Evolutionary conservation across 2,329 filamentous ascomycete genomes (phyloP), one percentile per base, ranked within the genome.

Genomic region (Teratosphaeria nubilosa): DNA sequence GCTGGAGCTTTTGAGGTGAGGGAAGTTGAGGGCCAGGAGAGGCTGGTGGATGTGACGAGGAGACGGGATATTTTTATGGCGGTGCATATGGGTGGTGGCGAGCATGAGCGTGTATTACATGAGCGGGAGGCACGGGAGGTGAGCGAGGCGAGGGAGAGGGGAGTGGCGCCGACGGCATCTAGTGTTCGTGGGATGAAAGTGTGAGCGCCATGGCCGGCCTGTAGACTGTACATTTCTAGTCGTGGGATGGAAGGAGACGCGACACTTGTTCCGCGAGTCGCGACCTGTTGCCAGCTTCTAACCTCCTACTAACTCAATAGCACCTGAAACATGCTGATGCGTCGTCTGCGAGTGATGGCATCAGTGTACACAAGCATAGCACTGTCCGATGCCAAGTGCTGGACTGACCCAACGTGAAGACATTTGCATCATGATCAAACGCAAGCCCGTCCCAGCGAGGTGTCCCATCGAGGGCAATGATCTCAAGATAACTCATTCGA

Each of bases 1-100:
- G 25, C 11, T 13, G 32, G 45, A 0, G 32, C 58, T 4, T 62
- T 62, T 53, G 60, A 62, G 54, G 53, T 62, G n/a, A 6, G 58
- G 3, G 60, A 62, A 45, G 27, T 10, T 2, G 58, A 60, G 24
- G 60, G 60, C 7, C 16, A n/a, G 20, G 60, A 62, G 56, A 54
- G 37, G 27, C 20, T 62, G 3, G 48, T 58, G 37, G 60, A 62
- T 55, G 58, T 60, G 6, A 56, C 52, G 51, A 16, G 54, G 48
- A 48, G 57, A 20, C 48, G 50, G 54, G 51, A 59, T 9, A 50
- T 59, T 24, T 25, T 51, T 9, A 22, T 58, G 41, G 41, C 41
- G 41, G 41, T 48, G 16, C 41, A 48, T 48, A 48, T 48, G 41
- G n/a, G 41, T 4, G 16, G n/a, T 48, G 41, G 41, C 2, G 37